Base-by-base conservation (phyloP, 1,284 basidiomycete genomes). In the Singerocomus rubriflavus region DNA sequence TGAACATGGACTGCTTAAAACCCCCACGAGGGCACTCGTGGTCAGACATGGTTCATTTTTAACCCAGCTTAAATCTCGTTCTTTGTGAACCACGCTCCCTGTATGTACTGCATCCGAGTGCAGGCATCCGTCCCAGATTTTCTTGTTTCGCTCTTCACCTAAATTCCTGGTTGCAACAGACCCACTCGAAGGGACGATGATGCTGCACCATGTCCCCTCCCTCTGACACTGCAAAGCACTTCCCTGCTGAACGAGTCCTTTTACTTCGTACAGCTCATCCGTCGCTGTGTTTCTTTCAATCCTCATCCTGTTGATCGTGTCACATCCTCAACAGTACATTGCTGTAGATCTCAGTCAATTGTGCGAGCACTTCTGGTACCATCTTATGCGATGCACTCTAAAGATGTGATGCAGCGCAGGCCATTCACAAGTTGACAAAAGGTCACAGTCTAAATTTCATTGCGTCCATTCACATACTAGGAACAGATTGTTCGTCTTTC, bases 1-100 rank as follows among this genome's bases (percentile, higher is more conserved):
- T 63, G 65, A 55, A 60, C 41, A 52, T 53, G 60, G 65, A 65
- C 48, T 63, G 55, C 36, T 36, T 63, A 34, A 66, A 53, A 21
- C 53, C 61, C 17, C 48, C 29, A n/a, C 65, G 56, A 45, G 34
- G 47, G 35, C 53, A 16, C 40, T 65, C 62, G 34, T 69, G 64
- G 64, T 69, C 64, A 34, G 64, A 65, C 40, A 47, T 50, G 7
- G 40, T 44, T 6, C 30, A 51, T 25, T 52, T 62, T 37, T 62
- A 48, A 50, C 36, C 16, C 27, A 32, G 17, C 11, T 33, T 31
- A 9, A 34, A 21, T 21, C 16, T 21, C 39, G 17, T 27, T 26
- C 5, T 26, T 37, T 31, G 11, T 33, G 6, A 36, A 14, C 27
- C 39, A 12, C 13, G 6, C 26, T 33, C 34, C 12, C 9, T 13